These are phyloP conservation scores for Fusarium musae DNA, from an alignment of 2,329 filamentous ascomycete species.

Conservation along the genomic window DNA sequence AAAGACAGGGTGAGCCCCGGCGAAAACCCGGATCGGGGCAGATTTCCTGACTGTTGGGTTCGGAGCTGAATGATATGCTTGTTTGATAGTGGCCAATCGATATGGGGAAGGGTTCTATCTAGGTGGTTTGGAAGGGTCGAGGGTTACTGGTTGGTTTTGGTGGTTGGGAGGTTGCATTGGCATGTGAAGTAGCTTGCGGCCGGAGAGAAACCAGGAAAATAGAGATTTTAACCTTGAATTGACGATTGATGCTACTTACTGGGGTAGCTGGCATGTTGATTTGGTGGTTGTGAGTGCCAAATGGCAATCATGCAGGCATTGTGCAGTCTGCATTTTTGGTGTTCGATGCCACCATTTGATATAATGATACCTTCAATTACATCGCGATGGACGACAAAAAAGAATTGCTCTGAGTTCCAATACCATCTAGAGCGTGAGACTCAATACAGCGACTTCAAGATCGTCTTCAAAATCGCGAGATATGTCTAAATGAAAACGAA, in stretches of 20 bases:
- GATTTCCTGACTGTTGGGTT: not conserved
- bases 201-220: not conserved
- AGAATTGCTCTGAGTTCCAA: too few relatives aligned
- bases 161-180: not conserved
- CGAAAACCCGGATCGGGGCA: not conserved
- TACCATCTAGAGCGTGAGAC: too few relatives aligned
- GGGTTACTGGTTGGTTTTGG: not conserved
- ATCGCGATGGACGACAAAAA: too few relatives aligned
- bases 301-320: not conserved
- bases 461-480: not conserved
- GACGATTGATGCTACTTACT: not conserved
- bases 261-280: rapidly evolving
- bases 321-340: not conserved
- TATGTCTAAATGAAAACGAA: not conserved
- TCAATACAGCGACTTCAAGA: too few relatives aligned
- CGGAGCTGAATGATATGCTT: conserved; percentile 4
- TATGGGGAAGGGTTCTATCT: not conserved
- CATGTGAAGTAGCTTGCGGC: not conserved
- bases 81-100: conserved; percentile 8
- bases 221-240: not conserved
- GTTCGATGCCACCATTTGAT: rapidly evolving
- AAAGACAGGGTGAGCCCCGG: not conserved
- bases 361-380: rapidly evolving
- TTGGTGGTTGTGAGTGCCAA: not conserved
- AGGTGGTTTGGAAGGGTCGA: too few relatives aligned